phyloP scores from a whole-genome alignment of 495 filamentous ascomycete genomes.

The Aspergillus sclerotioniger region DNA sequence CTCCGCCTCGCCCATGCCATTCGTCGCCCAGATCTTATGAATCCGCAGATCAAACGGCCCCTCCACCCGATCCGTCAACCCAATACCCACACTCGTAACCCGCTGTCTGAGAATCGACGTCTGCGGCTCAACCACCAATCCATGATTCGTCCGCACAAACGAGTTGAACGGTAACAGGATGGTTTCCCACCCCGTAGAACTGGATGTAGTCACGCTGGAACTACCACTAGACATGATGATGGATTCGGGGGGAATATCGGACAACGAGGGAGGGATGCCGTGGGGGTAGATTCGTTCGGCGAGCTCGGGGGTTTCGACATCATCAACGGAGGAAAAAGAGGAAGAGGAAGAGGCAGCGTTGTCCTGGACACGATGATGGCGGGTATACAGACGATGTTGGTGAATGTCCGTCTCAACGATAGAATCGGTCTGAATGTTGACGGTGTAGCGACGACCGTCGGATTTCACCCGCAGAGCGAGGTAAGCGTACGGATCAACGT shows the following conservation, averaged over 20 bases:
- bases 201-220: constrained; percentile 32
- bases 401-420: constrained; percentile 91
- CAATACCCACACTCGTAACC: constrained; percentile 80
- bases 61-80: constrained; percentile 82
- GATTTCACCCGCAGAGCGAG: constrained; percentile 87
- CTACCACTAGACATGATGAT: constrained; percentile 36
- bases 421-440: constrained; percentile 93
- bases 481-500: constrained; percentile 85
- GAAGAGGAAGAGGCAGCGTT: too few relatives aligned
- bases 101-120: constrained; percentile 79
- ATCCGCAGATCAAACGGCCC: constrained; percentile 84
- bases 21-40: constrained; percentile 76
- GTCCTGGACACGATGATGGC: constrained; percentile 46
- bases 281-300: constrained; percentile 25
- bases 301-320: constrained; percentile 23
- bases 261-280: constrained; percentile 36
- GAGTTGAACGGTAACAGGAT: constrained; percentile 83
- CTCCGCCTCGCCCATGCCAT: constrained; percentile 44
- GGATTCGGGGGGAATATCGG: constrained; percentile 39
- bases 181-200: constrained; percentile 87
- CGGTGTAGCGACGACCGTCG: constrained; percentile 87
- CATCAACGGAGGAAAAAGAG: constrained; percentile 9
- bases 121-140: constrained; percentile 87
- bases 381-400: constrained; percentile 86
- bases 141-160: constrained; percentile 93